Evolutionary conservation across 495 filamentous ascomycete species (phyloP).

Genomic region (Zalerion maritima): DNA sequence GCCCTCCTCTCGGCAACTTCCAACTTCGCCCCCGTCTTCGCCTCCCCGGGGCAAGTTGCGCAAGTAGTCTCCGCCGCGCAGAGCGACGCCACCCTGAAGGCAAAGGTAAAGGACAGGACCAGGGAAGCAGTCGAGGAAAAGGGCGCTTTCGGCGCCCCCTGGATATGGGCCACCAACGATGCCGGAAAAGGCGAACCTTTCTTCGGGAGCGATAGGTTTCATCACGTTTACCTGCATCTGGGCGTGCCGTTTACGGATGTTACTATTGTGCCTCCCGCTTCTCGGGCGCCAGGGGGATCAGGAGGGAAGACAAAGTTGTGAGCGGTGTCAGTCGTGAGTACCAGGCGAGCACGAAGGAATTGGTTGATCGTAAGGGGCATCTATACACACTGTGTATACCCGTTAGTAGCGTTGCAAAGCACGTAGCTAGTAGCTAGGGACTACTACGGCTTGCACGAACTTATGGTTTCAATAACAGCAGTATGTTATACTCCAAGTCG

Average conservation of each 20-base stretch:
- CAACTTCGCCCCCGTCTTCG: conserved; percentile 4
- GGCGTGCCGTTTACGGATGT: conserved; percentile 22
- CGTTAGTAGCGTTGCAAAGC: too few species aligned
- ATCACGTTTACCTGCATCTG: conserved; percentile 27
- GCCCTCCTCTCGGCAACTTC: conserved; percentile 14
- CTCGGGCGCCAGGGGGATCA: conserved; percentile 7
- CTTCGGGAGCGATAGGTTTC: conserved; percentile 55
- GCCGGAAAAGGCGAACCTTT: conserved; percentile 49
- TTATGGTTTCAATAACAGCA: too few species aligned
- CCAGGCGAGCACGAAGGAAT: too few species aligned
- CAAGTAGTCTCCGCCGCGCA: conserved; percentile 16
- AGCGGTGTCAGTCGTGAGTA: too few species aligned
- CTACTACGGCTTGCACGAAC: too few species aligned
- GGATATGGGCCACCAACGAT: conserved; percentile 54
- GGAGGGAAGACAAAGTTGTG: too few species aligned
- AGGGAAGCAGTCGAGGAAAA: conserved; percentile 39
- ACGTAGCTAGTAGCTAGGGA: too few species aligned
- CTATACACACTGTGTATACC: too few species aligned
- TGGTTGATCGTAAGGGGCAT: too few species aligned
- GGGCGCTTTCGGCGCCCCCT: conserved; percentile 63
- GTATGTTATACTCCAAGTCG: too few species aligned
- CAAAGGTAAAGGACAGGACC: conserved; percentile 40
- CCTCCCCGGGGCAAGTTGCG: background rate
- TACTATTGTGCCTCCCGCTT: conserved; percentile 15
- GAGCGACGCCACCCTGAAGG: conserved; percentile 35